These are phyloP conservation scores for Wallacemonas rigidus DNA, from an alignment of 208 protist genomes.

Conservation along the genomic window DNA sequence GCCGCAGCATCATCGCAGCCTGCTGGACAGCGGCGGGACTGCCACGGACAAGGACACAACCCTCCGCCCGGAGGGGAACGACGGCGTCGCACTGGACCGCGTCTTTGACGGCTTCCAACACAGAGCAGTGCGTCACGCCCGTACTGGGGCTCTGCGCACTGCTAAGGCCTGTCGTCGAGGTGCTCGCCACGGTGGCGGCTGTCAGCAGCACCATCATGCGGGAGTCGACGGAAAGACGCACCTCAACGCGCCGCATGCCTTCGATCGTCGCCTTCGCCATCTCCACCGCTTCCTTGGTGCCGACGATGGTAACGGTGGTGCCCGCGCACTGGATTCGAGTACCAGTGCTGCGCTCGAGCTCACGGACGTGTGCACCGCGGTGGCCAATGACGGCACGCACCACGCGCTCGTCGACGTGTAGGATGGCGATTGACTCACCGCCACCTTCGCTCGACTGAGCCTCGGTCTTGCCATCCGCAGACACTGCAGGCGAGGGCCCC, in stretches of 20 bases:
- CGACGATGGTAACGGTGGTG: constrained; percentile 34
- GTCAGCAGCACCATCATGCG: constrained; percentile 34
- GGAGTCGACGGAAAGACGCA: constrained; percentile 28
- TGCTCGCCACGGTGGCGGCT: constrained; percentile 26
- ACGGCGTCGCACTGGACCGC: constrained; percentile 44
- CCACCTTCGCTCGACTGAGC: background rate
- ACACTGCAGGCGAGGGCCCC: background rate
- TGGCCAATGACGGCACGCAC: constrained; percentile 33
- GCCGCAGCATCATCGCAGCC: constrained; percentile 37
- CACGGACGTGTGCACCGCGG: constrained; percentile 33
- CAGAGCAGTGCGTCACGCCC: constrained; percentile 24
- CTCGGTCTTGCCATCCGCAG: too few species aligned
- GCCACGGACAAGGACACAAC: constrained; percentile 49
- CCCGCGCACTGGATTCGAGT: constrained; percentile 35
- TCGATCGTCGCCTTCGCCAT: constrained; percentile 29
- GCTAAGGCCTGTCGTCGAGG: constrained; percentile 8
- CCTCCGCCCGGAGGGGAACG: constrained; percentile 32
- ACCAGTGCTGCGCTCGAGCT: constrained; percentile 41
- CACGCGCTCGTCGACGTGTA: constrained; percentile 39
- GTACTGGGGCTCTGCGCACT: background rate
- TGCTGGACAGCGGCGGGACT: constrained; percentile 24
- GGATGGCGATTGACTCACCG: constrained; percentile 21
- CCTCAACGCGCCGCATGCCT: constrained; percentile 36
- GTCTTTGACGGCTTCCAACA: constrained; percentile 40
- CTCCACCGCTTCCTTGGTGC: constrained; percentile 31